Conservation (phyloP, 2,329 filamentous ascomycete species). For the Fusarium circinatum region DNA sequence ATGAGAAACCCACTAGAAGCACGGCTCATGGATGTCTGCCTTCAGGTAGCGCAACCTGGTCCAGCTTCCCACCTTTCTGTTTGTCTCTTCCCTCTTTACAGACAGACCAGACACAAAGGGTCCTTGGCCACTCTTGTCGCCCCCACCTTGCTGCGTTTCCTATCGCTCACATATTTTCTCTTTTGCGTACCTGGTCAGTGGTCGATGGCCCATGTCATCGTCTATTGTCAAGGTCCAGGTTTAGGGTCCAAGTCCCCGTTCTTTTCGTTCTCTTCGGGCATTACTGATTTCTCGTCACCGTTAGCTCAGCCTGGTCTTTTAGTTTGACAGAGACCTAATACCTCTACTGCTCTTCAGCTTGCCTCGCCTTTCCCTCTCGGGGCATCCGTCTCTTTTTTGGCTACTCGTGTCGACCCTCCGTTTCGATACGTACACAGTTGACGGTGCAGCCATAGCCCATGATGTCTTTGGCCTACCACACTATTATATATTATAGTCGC, state of each 20-base stretch:
- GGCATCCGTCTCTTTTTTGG: conserved; percentile 19
- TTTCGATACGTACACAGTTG: not conserved
- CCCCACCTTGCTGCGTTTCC: conserved; percentile 36
- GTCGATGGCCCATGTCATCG: conserved; percentile 9
- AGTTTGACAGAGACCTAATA: not conserved
- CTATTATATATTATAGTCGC: not conserved
- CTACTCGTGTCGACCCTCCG: conserved; percentile 12
- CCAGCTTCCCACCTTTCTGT: conserved; percentile 24
- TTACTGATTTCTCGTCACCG: conserved; percentile 3
- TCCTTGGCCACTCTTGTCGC: conserved; percentile 22
- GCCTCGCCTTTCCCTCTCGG: conserved; percentile 13
- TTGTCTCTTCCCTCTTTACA: conserved; percentile 13
- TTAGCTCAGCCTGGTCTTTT: conserved; percentile 28
- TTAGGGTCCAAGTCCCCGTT: conserved; percentile 3
- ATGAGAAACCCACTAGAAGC: not conserved
- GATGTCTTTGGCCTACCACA: not conserved
- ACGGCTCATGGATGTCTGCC: not conserved
- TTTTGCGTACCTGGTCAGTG: conserved; percentile 4
- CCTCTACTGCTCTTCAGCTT: conserved; percentile 31
- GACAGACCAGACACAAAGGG: conserved; percentile 27
- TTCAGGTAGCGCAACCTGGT: not conserved
- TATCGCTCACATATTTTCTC: conserved; percentile 23
- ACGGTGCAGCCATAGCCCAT: not conserved
- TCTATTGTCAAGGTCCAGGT: conserved; percentile 16
- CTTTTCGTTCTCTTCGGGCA: conserved; percentile 10